Percentiles rank a stretch among this genome's conserved stretches.
These are phyloP conservation scores for Singerocomus inundabilis DNA, from an alignment of 1,284 basidiomycete genomes.

Conservation along the genomic window DNA sequence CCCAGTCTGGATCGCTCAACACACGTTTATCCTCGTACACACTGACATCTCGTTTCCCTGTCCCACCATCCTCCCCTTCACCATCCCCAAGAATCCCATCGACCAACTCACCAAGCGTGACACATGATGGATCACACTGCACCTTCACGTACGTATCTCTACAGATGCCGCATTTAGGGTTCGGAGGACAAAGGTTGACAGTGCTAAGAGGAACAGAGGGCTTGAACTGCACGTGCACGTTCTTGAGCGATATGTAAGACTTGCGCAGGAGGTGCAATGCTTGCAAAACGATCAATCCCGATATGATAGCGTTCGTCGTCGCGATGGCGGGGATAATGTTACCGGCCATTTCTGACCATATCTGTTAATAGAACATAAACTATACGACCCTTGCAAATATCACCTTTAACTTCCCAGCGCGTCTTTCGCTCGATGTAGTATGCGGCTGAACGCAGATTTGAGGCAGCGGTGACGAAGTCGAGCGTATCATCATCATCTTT, in stretches of 20 bases:
- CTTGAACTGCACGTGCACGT: constrained; percentile 75
- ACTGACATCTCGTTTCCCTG: constrained; percentile 60
- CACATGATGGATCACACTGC: constrained; percentile 62
- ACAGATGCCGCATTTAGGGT: constrained; percentile 80
- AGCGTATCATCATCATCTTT: constrained; percentile 98
- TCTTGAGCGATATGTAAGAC: constrained; percentile 57
- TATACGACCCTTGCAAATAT: background rate
- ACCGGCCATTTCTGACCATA: constrained; percentile 86
- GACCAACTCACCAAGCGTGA: constrained; percentile 74
- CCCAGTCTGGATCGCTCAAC: constrained; percentile 86
- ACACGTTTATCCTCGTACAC: constrained; percentile 85
- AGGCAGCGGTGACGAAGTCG: constrained; percentile 93
- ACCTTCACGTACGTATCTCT: constrained; percentile 80
- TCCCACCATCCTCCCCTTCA: constrained; percentile 38
- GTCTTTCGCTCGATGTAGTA: constrained; percentile 91
- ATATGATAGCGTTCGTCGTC: constrained; percentile 97
- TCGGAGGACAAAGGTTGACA: constrained; percentile 63
- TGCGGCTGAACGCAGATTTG: constrained; percentile 88
- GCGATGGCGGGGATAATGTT: constrained; percentile 99
- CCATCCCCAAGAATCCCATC: constrained; percentile 58
- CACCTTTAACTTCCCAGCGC: constrained; percentile 93
- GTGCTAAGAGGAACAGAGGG: constrained; percentile 72
- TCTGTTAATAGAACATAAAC: background rate
- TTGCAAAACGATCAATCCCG: constrained; percentile 92
- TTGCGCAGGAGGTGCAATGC: constrained; percentile 79